Base-by-base conservation (phyloP, 306 rosid species). In the Vigna reflexopilosa region DNA sequence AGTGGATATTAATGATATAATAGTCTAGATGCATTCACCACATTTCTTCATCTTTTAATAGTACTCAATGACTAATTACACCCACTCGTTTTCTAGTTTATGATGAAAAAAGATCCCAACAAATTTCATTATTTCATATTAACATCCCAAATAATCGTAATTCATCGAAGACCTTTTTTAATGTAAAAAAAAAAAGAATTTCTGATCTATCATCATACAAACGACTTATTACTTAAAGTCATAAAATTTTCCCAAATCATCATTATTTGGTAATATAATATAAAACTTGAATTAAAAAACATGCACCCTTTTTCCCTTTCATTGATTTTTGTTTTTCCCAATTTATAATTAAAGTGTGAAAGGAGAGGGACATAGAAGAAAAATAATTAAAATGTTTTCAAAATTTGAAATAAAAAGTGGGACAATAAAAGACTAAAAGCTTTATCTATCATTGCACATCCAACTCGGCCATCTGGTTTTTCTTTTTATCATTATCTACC, bases 401-500 rank as follows among this genome's bases (percentile, higher is more conserved):
- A 70, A 74, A 0, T 76, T 80, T 81, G 80, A 77, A 65, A 77
- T 40, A 36, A 30, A 3, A 58, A 48, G 70, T 57, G 69, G 30
- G 30, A 67, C n/a, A 42, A 76, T 40, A 44, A 55, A 63, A 67
- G 65, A 65, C 10, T 76, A 50, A 75, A 81, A 58, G 77, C 70
- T 61, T 20, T 48, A 34, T 57, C 50, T 12, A 78, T 83, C 80
- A 78, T 78, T 73, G 69, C 76, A 54, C 15, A 57, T 72, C 77
- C 86, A 83, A 73, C 73, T 75, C 80, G 51, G 26, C 30, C 24
- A 47, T 67, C 30, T 65, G 64, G 75, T 42, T 73, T 56, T 83
- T 79, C 83, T 79, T 79, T 83, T 79, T 79, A 83, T 69, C 84
- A 62, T 32, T 83, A 74, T 69, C 42, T 48, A 79, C 86, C 80